Evolutionary conservation across 805 yeast species (phyloP), one percentile per base, ranked within the genome.

Genomic region (Schwanniomyces pseudopolymorphus): DNA sequence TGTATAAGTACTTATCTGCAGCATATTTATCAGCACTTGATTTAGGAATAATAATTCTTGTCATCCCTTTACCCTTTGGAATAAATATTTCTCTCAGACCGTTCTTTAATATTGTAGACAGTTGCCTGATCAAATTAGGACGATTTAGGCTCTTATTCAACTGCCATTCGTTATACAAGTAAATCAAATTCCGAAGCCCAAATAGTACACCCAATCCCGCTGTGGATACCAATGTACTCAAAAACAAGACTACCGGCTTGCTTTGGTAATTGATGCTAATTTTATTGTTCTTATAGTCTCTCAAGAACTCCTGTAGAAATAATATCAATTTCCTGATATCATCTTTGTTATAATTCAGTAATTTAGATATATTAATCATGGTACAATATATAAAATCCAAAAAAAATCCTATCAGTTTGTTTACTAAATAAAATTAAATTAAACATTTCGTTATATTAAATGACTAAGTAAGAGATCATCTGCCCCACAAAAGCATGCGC

Each of bases 1-100:
- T 80, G 55, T 79, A 79, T 17, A 75, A 57, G 46, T 80, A 74
- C 57, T 77, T 76, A 58, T 80, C 84, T 6, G 81, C 80, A 45
- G 81, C 84, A 53, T 77, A 78, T 51, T 60, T 69, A 57, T 79
- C 84, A 49, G 64, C 54, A 50, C 74, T 75, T 8, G 79, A 73
- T 33, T 70, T 67, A 3, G 81, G 78, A 5, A 80, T 69, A 33
- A 71, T 70, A 19, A 80, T 70, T 33, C 78, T 54, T 10, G 72
- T 53, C 54, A 57, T 63, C 33, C 54, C 63, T 53, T 54, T 63
- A 31, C 72, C 79, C 65, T 64, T 78, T 53, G 63, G 78, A n/a
- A 80, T 75, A 47, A 66, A 67, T 26, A 80, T 71, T 42, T 70
- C 70, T 51, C 84, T 64, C n/a, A 71, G 54, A 0, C 79, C 79